Base-by-base conservation (phyloP, 257 asterid genomes). In the Schizonepeta tenuifolia region DNA sequence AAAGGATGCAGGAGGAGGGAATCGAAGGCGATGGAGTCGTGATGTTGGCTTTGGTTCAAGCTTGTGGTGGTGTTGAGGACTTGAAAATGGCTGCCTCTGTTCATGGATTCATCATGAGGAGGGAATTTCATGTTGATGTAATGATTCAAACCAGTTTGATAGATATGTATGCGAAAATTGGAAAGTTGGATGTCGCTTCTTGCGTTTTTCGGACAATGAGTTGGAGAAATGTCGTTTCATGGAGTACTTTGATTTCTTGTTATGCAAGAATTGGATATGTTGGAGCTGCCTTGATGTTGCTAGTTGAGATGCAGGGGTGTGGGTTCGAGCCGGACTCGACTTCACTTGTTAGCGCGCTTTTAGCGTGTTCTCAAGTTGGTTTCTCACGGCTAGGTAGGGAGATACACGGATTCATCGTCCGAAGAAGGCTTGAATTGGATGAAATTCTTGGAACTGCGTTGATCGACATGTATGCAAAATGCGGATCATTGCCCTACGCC, bases 401-500 rank as follows among this genome's bases (percentile, higher is more conserved):
- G 24, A 62, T 92, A 24, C 98, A 92, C 26, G 94, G 91, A 10
- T 86, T 84, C 71, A 64, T 75, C 14, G 40, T 77, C 35, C 81
- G 94, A 61, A 86, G 83, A 81, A 31, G 63, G 40, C 49, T 81
- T 41, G 82, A 79, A 7, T 11, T 78, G 74, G 73, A 82, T 83
- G 83, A 73, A 74, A 80, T 84, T 70, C 47, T 90, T 22, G 86
- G 80, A 40, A 92, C 98, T 63, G 84, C 96, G 4, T 77, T 92
- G 57, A 77, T 92, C 24, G 96, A 92, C 31, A 88, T 85, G 96
- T 90, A 90, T 36, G 96, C 96, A 1, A 92, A 90, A 81, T 90
- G 94, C 60, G 98, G 96, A 18, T 79, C 85, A 3, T 75, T 92
- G 79, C 61, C 75, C 36, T 55, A 58, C 44, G 96, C 96, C 1